Base-by-base conservation (phyloP, 768 basidiomycete genomes). In the Clathrus columnatus region DNA sequence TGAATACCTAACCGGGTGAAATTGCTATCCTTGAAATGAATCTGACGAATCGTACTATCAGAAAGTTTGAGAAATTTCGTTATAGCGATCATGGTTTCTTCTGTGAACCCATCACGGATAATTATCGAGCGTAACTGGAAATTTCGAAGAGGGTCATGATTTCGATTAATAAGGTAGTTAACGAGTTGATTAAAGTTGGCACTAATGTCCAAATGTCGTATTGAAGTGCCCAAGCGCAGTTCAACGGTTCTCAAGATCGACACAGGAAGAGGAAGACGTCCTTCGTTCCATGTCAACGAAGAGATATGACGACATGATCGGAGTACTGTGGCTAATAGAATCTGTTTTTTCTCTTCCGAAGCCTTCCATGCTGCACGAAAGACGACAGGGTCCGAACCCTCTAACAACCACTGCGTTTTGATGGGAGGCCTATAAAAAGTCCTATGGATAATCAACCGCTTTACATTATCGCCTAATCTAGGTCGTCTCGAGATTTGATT, bases 231-330 rank as follows among this genome's bases (percentile, higher is more conserved):
- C n/a, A 46, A 32, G 16, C 3, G 24, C 23, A 23, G 8, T 17
- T 45, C 23, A 7, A 54, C 18, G 2, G 27, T 7, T 26, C 21
- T 16, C 4, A 54, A 16, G 5, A 54, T n/a, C 18, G 11, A 5
- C 5, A 4, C 20, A 8, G 2, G 23, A 20, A 54, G 7, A 4
- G 21, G 20, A 27, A 48, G 43, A 21, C 30, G n/a, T 4, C 42
- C 53, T 21, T 54, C 53, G 24, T 54, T 54, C 53, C 53, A 54
- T 16, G 44, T 48, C 20, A 54, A 23, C 6, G 53, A 47, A 26
- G 16, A 41, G 16, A 54, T 23, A 5, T 24, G 53, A 17, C 26
- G 26, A 32, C 53, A 47, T 1, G 53, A 43, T 17, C 30, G 14
- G 8, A 54, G 11, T n/a, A 54, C 45, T 3, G 16, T 21, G 2